Percentiles rank a stretch among this genome's conserved stretches.
phyloP scores from a whole-genome alignment of 495 filamentous ascomycete species.

The Trichoderma reesei region DNA sequence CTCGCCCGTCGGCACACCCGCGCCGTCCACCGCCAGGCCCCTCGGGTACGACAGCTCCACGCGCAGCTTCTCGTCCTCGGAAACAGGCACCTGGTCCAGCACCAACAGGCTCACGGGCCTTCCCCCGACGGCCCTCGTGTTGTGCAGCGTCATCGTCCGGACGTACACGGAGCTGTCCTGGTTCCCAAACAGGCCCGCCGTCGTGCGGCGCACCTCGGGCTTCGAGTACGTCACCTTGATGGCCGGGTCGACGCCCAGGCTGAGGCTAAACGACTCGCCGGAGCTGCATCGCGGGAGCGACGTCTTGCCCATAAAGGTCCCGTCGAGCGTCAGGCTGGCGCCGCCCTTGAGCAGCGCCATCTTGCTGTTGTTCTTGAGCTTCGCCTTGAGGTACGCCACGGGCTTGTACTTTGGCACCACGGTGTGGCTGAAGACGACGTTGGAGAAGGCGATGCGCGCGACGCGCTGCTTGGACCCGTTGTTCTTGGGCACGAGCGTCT shows the following conservation, averaged over 20 bases:
- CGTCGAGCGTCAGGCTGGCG: constrained; percentile 57
- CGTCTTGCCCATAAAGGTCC: constrained; percentile 55
- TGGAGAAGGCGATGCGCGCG: constrained; percentile 30
- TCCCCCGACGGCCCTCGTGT: constrained; percentile 40
- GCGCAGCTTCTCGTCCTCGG: constrained; percentile 51
- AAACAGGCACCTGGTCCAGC: constrained; percentile 58
- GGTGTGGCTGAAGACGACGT: constrained; percentile 41
- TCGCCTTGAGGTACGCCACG: constrained; percentile 56
- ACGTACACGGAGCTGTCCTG: constrained; percentile 51
- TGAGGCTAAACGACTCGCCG: constrained; percentile 44
- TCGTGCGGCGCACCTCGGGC: constrained; percentile 45
- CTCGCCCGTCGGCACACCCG: constrained; percentile 21
- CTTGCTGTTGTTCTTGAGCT: constrained; percentile 47
- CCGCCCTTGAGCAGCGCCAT: constrained; percentile 52
- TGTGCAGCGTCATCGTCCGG: constrained; percentile 47
- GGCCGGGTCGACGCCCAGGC: constrained; percentile 55
- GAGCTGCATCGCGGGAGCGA: constrained; percentile 48
- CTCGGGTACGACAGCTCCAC: constrained; percentile 44
- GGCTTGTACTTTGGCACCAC: constrained; percentile 57
- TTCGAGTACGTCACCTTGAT: constrained; percentile 53
- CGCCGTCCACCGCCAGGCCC: constrained; percentile 33
- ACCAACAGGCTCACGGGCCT: constrained; percentile 44
- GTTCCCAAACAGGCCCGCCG: constrained; percentile 43
- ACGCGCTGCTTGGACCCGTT: constrained; percentile 40
- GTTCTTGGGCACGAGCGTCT: constrained; percentile 32